These are phyloP conservation scores for Primulina huaijiensis DNA, from an alignment of 257 asterid species.

Conservation along the genomic window DNA sequence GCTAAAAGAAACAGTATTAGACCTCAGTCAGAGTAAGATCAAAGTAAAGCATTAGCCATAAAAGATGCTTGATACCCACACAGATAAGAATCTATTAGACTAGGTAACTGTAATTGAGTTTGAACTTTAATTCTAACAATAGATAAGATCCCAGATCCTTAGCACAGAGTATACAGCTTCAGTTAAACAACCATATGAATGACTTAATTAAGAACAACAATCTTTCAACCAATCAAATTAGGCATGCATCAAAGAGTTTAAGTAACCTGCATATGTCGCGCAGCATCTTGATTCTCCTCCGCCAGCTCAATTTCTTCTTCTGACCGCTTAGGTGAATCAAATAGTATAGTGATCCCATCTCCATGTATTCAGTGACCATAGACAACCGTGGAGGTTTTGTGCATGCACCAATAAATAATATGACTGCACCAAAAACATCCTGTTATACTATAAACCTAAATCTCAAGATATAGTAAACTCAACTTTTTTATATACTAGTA, in stretches of 20 bases:
- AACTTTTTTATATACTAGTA: not conserved
- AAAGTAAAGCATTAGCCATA: not conserved
- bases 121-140: not conserved
- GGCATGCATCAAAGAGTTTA: constrained; percentile 9
- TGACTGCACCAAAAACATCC: constrained; percentile 53
- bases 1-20: not conserved
- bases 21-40: not conserved
- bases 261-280: constrained; percentile 98
- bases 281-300: constrained; percentile 85
- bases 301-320: constrained; percentile 87
- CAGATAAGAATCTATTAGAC: not conserved
- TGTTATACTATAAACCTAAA: constrained; percentile 19
- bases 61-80: not conserved
- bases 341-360: constrained; percentile 88
- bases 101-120: not conserved
- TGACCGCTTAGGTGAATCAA: constrained; percentile 91
- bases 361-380: constrained; percentile 96
- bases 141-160: not conserved
- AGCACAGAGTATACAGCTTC: not conserved
- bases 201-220: not conserved
- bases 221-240: constrained; percentile 1
- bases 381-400: constrained; percentile 90
- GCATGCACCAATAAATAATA: constrained; percentile 96
- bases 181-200: not conserved
- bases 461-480: constrained; percentile 8